Conservation (phyloP, 2,329 filamentous ascomycete species). For the Fusarium transvaalense region DNA sequence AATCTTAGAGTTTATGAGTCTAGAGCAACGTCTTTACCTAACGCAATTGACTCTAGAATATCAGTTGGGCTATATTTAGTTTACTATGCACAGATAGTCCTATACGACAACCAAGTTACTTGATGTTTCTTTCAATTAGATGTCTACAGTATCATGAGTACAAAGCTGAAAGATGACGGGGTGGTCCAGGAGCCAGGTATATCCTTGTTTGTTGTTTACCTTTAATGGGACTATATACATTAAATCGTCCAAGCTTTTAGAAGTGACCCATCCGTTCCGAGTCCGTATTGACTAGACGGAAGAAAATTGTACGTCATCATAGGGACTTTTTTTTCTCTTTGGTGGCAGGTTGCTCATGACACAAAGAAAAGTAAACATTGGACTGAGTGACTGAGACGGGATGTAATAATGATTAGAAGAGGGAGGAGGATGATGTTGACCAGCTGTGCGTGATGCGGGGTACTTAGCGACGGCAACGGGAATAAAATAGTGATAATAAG, state of each 20-base stretch:
- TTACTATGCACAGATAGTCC: background rate
- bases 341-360: background rate
- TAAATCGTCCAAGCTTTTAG: background rate
- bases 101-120: background rate
- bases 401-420: background rate
- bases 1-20: background rate
- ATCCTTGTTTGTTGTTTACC: constrained; percentile 29
- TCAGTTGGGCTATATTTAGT: background rate
- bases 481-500: background rate
- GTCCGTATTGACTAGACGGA: background rate
- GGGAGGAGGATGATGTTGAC: background rate
- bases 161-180: background rate
- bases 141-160: constrained; percentile 16
- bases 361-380: constrained; percentile 2
- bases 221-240: constrained; percentile 1
- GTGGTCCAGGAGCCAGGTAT: constrained; percentile 13
- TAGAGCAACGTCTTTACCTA: background rate
- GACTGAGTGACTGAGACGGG: background rate
- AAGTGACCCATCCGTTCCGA: constrained; percentile 1
- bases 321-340: background rate
- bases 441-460: background rate
- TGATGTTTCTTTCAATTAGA: background rate
- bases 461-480: background rate
- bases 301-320: constrained; percentile 10
- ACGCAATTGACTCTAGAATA: background rate